A percentile compares a stretch with the other conserved stretches of the same genome.
phyloP scores from a whole-genome alignment of 148 eudicot genomes.

The Rhododendron ovatum region DNA sequence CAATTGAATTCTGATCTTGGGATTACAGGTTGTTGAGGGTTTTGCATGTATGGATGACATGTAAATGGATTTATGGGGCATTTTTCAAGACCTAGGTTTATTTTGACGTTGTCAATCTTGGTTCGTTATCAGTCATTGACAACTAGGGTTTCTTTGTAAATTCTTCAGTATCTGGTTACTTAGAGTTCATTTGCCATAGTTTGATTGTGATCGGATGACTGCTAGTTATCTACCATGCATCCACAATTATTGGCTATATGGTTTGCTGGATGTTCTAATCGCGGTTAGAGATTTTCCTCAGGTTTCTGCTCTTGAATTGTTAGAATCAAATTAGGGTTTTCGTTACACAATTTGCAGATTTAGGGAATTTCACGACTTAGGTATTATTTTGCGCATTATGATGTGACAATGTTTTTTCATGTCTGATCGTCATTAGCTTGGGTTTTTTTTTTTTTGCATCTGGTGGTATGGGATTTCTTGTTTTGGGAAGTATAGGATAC shows the following conservation, averaged over 20 bases:
- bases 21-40: neutral
- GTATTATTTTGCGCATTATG: neutral
- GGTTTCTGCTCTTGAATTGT: neutral
- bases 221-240: neutral
- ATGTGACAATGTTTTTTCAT: neutral
- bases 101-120: no score
- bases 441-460: neutral
- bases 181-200: neutral
- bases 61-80: neutral
- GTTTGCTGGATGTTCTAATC: neutral
- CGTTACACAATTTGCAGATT: neutral
- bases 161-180: neutral
- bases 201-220: neutral
- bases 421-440: neutral
- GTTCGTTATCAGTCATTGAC: no score
- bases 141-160: constrained; percentile 4
- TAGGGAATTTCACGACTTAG: neutral
- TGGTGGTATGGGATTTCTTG: neutral
- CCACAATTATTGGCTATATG: neutral
- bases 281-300: neutral
- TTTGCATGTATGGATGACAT: no score
- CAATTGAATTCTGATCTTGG: neutral
- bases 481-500: neutral
- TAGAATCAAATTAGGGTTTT: neutral
- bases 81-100: no score